Percentiles rank a stretch among this genome's conserved stretches.
Evolutionary conservation across 1,284 basidiomycete genomes (phyloP).

Genomic region (Xerocomus amazonicus): DNA sequence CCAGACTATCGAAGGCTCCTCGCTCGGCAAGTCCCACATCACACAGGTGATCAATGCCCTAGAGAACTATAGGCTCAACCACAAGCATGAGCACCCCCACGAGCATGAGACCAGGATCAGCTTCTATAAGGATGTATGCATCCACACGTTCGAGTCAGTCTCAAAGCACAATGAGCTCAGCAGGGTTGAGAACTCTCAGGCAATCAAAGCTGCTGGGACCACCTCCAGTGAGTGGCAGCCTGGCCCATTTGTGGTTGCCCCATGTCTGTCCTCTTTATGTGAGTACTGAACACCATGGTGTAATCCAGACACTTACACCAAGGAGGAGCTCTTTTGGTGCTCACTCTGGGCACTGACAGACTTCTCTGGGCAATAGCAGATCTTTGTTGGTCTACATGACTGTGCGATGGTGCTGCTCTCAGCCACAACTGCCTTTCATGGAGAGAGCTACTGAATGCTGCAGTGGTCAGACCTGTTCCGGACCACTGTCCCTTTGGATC

Average conservation of each 20-base stretch:
- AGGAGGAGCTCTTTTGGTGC: no score
- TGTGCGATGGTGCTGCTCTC: neutral
- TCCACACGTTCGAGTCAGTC: neutral
- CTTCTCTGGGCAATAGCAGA: neutral
- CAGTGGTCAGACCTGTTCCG: neutral
- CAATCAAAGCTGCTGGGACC: no score
- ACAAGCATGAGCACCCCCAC: neutral
- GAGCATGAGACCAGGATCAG: neutral
- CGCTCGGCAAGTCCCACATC: conserved; percentile 11
- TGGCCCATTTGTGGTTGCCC: no score
- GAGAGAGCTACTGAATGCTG: neutral
- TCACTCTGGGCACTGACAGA: neutral
- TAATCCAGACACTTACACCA: no score
- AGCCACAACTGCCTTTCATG: neutral
- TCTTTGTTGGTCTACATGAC: neutral
- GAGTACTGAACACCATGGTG: no score
- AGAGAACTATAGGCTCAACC: neutral
- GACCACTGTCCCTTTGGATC: neutral
- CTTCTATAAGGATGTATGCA: neutral
- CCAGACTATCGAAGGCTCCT: conserved; percentile 7
- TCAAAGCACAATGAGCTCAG: neutral
- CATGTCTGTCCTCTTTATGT: no score
- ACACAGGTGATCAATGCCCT: neutral
- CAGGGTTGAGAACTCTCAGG: no score
- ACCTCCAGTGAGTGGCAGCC: no score